Evolutionary conservation across 1,284 basidiomycete species (phyloP).

Genomic region (Ustilago curta): DNA sequence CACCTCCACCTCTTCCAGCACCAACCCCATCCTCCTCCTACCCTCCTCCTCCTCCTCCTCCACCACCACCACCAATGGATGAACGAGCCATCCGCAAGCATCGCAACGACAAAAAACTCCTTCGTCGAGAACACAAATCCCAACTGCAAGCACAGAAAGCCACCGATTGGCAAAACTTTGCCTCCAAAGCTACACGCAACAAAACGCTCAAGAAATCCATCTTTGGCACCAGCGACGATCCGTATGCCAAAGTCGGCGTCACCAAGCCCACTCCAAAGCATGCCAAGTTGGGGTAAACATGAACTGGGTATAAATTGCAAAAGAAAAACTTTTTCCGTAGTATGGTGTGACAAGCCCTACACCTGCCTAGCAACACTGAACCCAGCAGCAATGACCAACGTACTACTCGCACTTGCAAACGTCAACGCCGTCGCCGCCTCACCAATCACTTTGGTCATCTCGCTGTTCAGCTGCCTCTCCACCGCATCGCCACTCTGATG

Average conservation of each 20-base stretch:
- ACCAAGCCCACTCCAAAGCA: constrained; percentile 69
- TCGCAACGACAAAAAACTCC: constrained; percentile 95
- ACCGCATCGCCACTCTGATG: constrained; percentile 25
- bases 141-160: constrained; percentile 90
- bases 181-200: constrained; percentile 78
- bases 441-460: constrained; percentile 63
- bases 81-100: constrained; percentile 73
- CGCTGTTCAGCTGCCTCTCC: constrained; percentile 51
- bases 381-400: constrained; percentile 56
- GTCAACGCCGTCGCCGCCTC: constrained; percentile 57
- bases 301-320: neutral
- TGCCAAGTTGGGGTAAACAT: neutral
- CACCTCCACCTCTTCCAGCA: too few species aligned
- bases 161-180: constrained; percentile 95
- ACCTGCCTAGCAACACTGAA: constrained; percentile 15
- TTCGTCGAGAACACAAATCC: constrained; percentile 84
- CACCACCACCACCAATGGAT: constrained; percentile 18
- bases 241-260: constrained; percentile 77
- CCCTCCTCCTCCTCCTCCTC: neutral
- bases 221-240: constrained; percentile 95
- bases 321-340: neutral
- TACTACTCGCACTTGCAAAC: constrained; percentile 31
- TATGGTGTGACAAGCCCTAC: neutral
- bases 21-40: neutral
- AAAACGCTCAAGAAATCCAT: constrained; percentile 80